Base-by-base conservation (phyloP, 345 rosid genomes). In the Salix caprea region DNA sequence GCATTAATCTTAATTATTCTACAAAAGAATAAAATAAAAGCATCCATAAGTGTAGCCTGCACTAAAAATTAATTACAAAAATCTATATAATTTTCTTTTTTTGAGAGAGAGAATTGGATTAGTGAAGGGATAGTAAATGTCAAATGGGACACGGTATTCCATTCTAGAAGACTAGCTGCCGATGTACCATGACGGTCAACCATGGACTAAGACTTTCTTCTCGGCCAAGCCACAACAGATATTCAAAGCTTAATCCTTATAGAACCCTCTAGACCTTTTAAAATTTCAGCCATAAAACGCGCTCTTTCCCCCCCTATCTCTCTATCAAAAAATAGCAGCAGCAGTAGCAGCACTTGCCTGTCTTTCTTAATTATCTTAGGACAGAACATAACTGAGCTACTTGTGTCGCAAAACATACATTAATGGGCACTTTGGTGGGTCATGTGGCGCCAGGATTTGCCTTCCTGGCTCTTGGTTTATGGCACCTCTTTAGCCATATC, bases 401-500 rank as follows among this genome's bases (percentile, higher is more conserved):
- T 42, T 30, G 30, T 15, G 16, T 44, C 36, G 75, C 65, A 68
- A 77, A 46, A 32, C 60, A 72, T 61, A 65, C 15, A 30, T 30
- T 30, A 9, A 94, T 94, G 97, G 98, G 97, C 48, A 82, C 87
- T 79, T 84, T 91, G 37, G 87, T 89, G 44, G 97, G 97, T 52
- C 98, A 94, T 84, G 91, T 90, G 2, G 77, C 86, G 68, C 97
- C 97, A 1, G 96, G 98, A 0, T 67, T 85, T 32, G 91, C 88
- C 80, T 91, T 92, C 87, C 61, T 91, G 62, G 72, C 78, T 61
- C 84, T 90, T 77, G 96, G 96, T 52, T 80, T 89, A 23, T 92
- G 98, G 97, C 96, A 94, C 79, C 88, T 94, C 58, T 78, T 92
- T 75, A 92, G 89, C 87, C 92, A 91, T 73, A 85, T 87, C 81